Evolutionary conservation across 805 yeast genomes (phyloP).

Genomic region (Saccharomycodes ludwigii): DNA sequence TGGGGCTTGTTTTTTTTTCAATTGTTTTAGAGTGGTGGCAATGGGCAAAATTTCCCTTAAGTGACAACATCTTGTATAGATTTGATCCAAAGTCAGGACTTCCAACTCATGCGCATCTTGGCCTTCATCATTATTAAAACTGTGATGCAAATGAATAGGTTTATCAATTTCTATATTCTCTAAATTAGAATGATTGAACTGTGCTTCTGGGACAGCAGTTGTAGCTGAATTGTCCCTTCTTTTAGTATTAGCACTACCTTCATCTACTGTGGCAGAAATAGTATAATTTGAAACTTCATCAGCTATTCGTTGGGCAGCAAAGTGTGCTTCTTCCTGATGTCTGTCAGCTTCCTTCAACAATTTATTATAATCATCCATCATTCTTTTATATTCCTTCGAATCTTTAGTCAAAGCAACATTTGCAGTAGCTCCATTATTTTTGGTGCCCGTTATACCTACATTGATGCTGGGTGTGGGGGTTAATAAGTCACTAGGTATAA

Average conservation of each 20-base stretch:
- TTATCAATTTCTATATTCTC: slow-evolving; percentile 47
- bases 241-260: background rate
- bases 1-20: slow-evolving; percentile 62
- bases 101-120: slow-evolving; percentile 22
- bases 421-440: slow-evolving; percentile 18
- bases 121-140: slow-evolving; percentile 28
- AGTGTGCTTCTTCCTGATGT: slow-evolving; percentile 68
- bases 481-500: slow-evolving; percentile 52
- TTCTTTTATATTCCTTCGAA: slow-evolving; percentile 37
- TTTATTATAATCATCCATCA: slow-evolving; percentile 44
- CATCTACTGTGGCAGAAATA: background rate
- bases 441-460: slow-evolving; percentile 50
- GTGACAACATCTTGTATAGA: slow-evolving; percentile 90
- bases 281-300: slow-evolving; percentile 40
- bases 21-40: slow-evolving; percentile 75
- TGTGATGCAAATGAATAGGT: slow-evolving; percentile 51
- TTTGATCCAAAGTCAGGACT: slow-evolving; percentile 35
- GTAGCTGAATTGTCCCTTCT: background rate
- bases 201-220: slow-evolving; percentile 9
- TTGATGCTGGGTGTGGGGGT: slow-evolving; percentile 51
- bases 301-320: slow-evolving; percentile 58
- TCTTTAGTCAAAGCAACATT: slow-evolving; percentile 12
- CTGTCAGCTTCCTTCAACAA: slow-evolving; percentile 50
- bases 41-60: slow-evolving; percentile 84
- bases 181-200: slow-evolving; percentile 9